Evolutionary conservation across 768 basidiomycete genomes (phyloP).

Genomic region (Lepiota venenata): DNA sequence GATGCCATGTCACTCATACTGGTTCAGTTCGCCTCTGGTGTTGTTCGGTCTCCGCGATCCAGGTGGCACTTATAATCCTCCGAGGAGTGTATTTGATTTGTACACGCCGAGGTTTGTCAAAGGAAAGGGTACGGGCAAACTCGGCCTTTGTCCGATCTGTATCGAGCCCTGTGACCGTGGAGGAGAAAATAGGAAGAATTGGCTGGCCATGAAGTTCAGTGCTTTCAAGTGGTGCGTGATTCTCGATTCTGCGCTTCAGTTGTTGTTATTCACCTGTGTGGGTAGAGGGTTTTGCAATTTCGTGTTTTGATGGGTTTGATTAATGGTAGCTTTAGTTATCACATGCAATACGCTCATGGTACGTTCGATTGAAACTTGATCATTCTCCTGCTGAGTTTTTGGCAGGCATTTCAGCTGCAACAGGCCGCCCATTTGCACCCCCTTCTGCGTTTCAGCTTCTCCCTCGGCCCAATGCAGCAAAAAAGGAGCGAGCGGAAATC

Average conservation of each 20-base stretch:
- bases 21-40: constrained; percentile 30
- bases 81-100: constrained; percentile 59
- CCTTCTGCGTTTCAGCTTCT: constrained; percentile 58
- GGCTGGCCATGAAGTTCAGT: constrained; percentile 78
- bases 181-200: constrained; percentile 59
- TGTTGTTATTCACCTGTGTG: not conserved
- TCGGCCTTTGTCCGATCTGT: constrained; percentile 79
- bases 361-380: constrained; percentile 13
- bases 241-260: not conserved
- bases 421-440: constrained; percentile 74
- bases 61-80: constrained; percentile 56
- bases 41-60: constrained; percentile 34
- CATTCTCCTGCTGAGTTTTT: constrained; percentile 1
- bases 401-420: constrained; percentile 66
- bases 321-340: constrained; percentile 49
- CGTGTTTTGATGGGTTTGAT: not conserved
- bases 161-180: constrained; percentile 56
- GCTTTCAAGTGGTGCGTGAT: constrained; percentile 73
- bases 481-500: constrained; percentile 56
- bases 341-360: constrained; percentile 83
- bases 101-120: constrained; percentile 79
- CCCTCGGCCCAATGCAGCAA: constrained; percentile 42
- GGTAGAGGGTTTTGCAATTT: not conserved
- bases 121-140: constrained; percentile 64
- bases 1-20: not conserved